Base-by-base conservation (phyloP, 148 eudicot genomes). In the Arctostaphylos glauca region DNA sequence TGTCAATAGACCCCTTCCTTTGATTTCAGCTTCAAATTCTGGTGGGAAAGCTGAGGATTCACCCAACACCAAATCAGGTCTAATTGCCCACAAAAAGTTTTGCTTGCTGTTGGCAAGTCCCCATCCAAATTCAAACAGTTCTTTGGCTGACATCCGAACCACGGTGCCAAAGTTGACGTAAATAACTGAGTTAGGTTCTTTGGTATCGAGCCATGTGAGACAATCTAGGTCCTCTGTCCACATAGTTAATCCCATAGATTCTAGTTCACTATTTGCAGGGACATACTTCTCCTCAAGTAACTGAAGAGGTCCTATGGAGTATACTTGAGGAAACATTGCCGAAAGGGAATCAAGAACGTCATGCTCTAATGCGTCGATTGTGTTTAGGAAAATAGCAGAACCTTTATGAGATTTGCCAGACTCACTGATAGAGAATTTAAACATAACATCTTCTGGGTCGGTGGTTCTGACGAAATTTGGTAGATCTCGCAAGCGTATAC, bases 101-200 rank as follows among this genome's bases (percentile, higher is more conserved):
- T 86, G 86, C 2, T 82, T 76, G 54, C 88, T 88, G 12, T 86
- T 88, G 0, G 87, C 88, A 43, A 88, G 76, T 18, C 90, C 90
- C 88, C 88, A 88, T 0, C 86, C 87, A 60, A 88, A 88, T 48
- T 88, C 90, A 38, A 38, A 6, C 73, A 68, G 4, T 44, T 68
- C 73, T 6, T 72, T 7, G 3, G 80, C 76, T 38, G 88, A 78
- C 88, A 87, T 78, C 5, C 74, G 82, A 18, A 80, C 78, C 21
- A 87, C 62, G 86, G 86, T 87, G 31, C 88, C 86, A 38, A 84
- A 85, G 25, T 87, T 87, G 2, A 87, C 89, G 18, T 87, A 87
- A 46, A 87, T 81, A 0, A 87, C 89, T 0, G 87, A 85, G 53
- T 71, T 71, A 13, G 84, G 81, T 2, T 70, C 72, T 77, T 85